A percentile compares a stretch with the other conserved stretches of the same genome.
Conservation (phyloP, 441 rosid species). For the Pelargonium citronellum region DNA sequence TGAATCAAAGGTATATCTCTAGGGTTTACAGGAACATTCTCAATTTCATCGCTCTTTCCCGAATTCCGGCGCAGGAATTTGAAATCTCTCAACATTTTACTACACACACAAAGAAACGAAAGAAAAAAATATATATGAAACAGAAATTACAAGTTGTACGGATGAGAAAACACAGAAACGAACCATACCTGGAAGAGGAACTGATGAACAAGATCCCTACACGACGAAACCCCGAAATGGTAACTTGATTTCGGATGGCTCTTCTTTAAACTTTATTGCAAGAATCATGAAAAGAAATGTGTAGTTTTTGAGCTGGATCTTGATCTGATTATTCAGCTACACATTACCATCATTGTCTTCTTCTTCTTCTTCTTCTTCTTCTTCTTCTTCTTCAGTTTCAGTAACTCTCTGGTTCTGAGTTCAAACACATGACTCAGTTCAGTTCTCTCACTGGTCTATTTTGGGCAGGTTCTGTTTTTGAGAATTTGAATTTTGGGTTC, state of each 20-base stretch:
- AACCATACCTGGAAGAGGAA: slow-evolving; percentile 42
- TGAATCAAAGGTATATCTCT: slow-evolving; percentile 42
- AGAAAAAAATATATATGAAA: background rate
- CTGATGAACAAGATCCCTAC: slow-evolving; percentile 39
- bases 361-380: slow-evolving; percentile 1
- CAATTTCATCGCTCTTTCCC: slow-evolving; percentile 56
- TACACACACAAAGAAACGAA: background rate
- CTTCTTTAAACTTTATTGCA: background rate
- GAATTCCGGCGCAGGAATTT: slow-evolving; percentile 60
- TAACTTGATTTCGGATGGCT: slow-evolving; percentile 8
- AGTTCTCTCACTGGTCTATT: slow-evolving; percentile 4
- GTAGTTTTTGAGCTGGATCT: background rate
- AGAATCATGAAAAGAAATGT: background rate
- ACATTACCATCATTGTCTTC: slow-evolving; percentile 8
- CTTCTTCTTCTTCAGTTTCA: background rate
- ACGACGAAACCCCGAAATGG: slow-evolving; percentile 29
- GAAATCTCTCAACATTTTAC: slow-evolving; percentile 64
- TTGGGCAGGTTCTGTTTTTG: background rate
- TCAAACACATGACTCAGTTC: background rate
- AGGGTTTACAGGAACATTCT: slow-evolving; percentile 65
- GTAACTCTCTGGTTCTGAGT: background rate
- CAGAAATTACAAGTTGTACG: background rate
- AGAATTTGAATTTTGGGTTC: slow-evolving; percentile 24
- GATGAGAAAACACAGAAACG: background rate
- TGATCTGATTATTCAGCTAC: slow-evolving; percentile 13